phyloP scores from a whole-genome alignment of 1,284 basidiomycete genomes.

The Porogramme epimiltina region DNA sequence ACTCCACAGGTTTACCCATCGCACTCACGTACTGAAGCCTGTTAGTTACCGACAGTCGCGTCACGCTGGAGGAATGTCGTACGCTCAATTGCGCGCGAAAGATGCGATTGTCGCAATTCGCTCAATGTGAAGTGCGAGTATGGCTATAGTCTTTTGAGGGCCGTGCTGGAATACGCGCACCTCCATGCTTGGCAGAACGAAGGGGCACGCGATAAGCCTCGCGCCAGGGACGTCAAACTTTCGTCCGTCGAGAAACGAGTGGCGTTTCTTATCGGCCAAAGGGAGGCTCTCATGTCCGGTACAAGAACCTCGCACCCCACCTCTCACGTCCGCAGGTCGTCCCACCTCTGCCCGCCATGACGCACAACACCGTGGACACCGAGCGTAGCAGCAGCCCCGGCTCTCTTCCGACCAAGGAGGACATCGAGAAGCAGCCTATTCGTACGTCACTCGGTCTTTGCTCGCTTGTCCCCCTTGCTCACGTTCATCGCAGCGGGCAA shows the following conservation, averaged over 20 bases:
- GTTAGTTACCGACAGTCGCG: too few species aligned
- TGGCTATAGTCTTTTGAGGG: too few species aligned
- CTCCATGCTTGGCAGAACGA: too few species aligned
- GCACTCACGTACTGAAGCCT: neutral
- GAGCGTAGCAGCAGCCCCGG: constrained; percentile 23
- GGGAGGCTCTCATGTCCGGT: constrained; percentile 6
- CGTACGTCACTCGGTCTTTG: neutral
- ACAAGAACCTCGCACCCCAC: constrained; percentile 16
- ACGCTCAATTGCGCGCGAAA: too few species aligned
- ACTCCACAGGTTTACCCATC: neutral
- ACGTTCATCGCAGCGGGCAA: neutral
- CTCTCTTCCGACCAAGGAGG: constrained; percentile 65
- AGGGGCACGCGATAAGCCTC: neutral
- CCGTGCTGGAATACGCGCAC: too few species aligned
- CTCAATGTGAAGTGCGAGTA: too few species aligned
- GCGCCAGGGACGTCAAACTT: neutral
- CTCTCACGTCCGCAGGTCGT: constrained; percentile 14
- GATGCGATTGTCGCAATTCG: too few species aligned
- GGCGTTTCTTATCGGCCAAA: constrained; percentile 2
- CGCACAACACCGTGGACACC: constrained; percentile 17
- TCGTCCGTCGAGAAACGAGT: neutral
- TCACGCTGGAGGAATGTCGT: too few species aligned
- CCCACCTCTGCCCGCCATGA: constrained; percentile 22
- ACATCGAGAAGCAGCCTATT: constrained; percentile 19
- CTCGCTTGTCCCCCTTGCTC: too few species aligned